A percentile compares a stretch with the other conserved stretches of the same genome.
Evolutionary conservation across 1,284 basidiomycete genomes (phyloP).

Genomic region (Puccinia horiana): DNA sequence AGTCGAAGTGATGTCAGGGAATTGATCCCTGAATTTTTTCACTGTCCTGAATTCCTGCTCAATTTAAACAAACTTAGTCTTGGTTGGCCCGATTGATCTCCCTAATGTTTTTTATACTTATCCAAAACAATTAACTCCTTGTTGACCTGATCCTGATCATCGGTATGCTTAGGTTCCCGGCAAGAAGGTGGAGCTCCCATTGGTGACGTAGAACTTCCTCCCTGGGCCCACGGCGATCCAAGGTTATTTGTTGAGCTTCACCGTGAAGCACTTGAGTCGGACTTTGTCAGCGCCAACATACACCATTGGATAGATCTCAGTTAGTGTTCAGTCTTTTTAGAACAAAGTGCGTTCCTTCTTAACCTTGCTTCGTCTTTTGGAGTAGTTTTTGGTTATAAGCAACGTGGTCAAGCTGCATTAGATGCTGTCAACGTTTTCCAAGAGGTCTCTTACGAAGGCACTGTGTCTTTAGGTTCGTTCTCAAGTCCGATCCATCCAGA

Average conservation of each 20-base stretch:
- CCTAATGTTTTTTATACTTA: conserved; percentile 31
- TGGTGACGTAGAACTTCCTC: conserved; percentile 83
- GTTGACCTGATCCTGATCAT: conserved; percentile 55
- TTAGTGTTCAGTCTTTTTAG: conserved; percentile 64
- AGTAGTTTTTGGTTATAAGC: conserved; percentile 55
- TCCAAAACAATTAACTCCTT: not conserved
- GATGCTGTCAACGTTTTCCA: conserved; percentile 84
- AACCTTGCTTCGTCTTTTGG: conserved; percentile 7
- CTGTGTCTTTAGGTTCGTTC: conserved; percentile 53
- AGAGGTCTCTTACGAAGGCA: conserved; percentile 83
- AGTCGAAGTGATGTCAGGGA: conserved; percentile 91
- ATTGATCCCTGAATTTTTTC: conserved; percentile 88
- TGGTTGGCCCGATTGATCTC: conserved; percentile 63
- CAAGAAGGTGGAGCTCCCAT: conserved; percentile 76
- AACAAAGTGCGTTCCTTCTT: conserved; percentile 23
- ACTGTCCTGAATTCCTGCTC: conserved; percentile 61
- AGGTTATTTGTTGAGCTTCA: conserved; percentile 80
- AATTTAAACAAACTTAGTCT: conserved; percentile 66
- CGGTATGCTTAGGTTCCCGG: conserved; percentile 78
- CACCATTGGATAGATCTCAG: conserved; percentile 88
- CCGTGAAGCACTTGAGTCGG: conserved; percentile 85
- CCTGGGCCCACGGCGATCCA: conserved; percentile 85
- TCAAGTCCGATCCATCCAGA: conserved; percentile 63
- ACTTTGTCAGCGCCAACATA: conserved; percentile 80
- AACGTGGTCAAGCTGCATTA: conserved; percentile 55